Base-by-base conservation (phyloP, 768 basidiomycete species). In the Hericium alpestre region DNA sequence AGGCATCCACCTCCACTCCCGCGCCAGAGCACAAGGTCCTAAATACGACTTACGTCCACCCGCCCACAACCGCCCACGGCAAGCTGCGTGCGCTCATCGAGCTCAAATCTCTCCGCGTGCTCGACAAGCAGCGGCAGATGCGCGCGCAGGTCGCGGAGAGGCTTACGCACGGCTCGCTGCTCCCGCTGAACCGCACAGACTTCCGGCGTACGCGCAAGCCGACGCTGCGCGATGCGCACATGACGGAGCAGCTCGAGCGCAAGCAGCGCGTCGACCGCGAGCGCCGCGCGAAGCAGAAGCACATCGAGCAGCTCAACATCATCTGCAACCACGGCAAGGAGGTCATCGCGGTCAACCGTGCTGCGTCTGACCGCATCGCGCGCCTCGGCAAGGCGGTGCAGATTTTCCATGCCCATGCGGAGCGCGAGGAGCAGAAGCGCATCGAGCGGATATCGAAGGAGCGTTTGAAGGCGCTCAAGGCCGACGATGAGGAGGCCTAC, bases 401-500 rank as follows among this genome's bases (percentile, higher is more conserved):
- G 61, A 81, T 74, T 56, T 91, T 94, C 77, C 96, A 99, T 69
- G 76, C 75, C 15, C 83, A 85, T 61, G 93, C 93, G 1, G 96
- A 99, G 75, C 94, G 92, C 76, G 95, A 98, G 71, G 96, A 99
- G 70, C 91, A 94, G 80, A 93, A 93, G 70, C 82, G 95, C 25
- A 89, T 99, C 62, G 96, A 98, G 73, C 78, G 93, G 56, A 84
- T 99, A 48, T 85, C 89, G 49, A 98, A 98, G 75, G 96, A 98
- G 71, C 93, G 94, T 90, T 75, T 99, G 61, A 93, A 90, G 74
- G 96, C 95, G 8, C 83, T 98, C 63, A 93, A 95, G 73, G 89
- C 89, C 27, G 94, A 98, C 67, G 95, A 99, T 74, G 96, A 99
- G 75, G 96, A 97, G 72, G 94, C 92, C n/a, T 99, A 99, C 72